Evolutionary conservation across 2,329 filamentous ascomycete species (phyloP).

Genomic region (Epichloe bromicola): DNA sequence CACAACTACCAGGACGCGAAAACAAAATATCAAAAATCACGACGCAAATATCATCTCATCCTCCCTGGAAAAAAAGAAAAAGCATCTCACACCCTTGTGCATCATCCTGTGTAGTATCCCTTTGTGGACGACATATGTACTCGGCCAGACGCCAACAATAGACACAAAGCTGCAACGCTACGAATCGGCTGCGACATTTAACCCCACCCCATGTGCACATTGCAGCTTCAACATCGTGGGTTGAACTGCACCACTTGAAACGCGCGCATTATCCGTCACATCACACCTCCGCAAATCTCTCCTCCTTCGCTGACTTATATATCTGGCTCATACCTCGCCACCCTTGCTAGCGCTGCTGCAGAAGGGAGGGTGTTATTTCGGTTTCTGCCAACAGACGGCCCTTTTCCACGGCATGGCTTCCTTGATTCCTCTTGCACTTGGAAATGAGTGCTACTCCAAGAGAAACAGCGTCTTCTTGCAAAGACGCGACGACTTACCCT

Average conservation of each 20-base stretch:
- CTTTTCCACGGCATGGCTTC: conserved; percentile 13
- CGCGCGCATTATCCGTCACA: conserved; percentile 1
- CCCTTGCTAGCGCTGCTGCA: background rate
- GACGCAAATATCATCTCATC: background rate
- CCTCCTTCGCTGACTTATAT: background rate
- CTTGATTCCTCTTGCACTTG: conserved; percentile 20
- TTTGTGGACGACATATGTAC: background rate
- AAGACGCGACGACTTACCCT: background rate
- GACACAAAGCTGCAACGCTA: background rate
- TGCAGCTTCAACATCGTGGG: background rate
- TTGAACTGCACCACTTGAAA: conserved; percentile 4
- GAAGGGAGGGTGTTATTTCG: background rate
- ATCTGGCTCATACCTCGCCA: background rate
- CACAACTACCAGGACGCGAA: background rate
- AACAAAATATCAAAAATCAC: background rate
- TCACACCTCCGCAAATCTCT: background rate
- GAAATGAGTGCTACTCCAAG: conserved; percentile 4
- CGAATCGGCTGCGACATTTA: background rate
- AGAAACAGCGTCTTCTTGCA: conserved; percentile 2
- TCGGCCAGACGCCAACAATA: background rate
- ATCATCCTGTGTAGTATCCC: background rate
- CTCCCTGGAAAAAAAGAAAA: too few species aligned
- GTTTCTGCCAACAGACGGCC: background rate
- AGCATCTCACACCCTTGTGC: too few species aligned
- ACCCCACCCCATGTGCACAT: background rate